Base-by-base conservation (phyloP, 345 rosid genomes). In the Eucalyptus pauciflora region DNA sequence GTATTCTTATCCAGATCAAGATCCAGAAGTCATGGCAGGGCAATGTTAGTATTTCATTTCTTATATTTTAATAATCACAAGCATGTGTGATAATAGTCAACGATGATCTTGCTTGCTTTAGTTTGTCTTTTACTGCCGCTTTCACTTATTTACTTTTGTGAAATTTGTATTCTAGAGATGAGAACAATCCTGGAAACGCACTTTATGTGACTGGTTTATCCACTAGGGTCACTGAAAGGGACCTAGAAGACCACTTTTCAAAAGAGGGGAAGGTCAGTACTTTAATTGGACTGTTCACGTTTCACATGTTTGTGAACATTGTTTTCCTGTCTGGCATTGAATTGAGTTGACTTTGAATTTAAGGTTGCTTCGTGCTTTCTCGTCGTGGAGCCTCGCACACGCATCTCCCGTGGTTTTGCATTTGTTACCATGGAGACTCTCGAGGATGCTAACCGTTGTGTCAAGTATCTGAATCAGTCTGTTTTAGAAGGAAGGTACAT, bases 131-230 rank as follows among this genome's bases (percentile, higher is more conserved):
- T 24, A 20, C 37, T 85, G 67, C 67, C 6, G 37, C 88, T 50
- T 89, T 87, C 24, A 50, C 52, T n/a, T 85, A n/a, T 69, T 37
- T 7, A 60, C 71, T 37, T 86, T 45, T 46, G 69, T 62, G 45
- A 46, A 58, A 86, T 87, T 89, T 46, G 86, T 50, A 89, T 80
- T 85, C 91, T 71, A 97, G 99, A 92, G 88, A 4, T 64, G 98
- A 94, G 76, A 89, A 31, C 50, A 97, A 98, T 91, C 93, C 96
- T 87, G 99, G 99, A 87, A 95, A 94, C 85, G 95, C 98, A 49
- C 98, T 98, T 71, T 98, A 97, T 91, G 99, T 98, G 86, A 98
- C 99, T 85, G 99, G 99, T 62, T 91, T 98, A 85, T 98, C 99
- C 52, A 95, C 99, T 62, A 95, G 99, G 88, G 99, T 98, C 86